Percentiles rank a stretch among this genome's conserved stretches.
phyloP scores from a whole-genome alignment of 768 basidiomycete genomes.

The Rhodotorula graminis region DNA sequence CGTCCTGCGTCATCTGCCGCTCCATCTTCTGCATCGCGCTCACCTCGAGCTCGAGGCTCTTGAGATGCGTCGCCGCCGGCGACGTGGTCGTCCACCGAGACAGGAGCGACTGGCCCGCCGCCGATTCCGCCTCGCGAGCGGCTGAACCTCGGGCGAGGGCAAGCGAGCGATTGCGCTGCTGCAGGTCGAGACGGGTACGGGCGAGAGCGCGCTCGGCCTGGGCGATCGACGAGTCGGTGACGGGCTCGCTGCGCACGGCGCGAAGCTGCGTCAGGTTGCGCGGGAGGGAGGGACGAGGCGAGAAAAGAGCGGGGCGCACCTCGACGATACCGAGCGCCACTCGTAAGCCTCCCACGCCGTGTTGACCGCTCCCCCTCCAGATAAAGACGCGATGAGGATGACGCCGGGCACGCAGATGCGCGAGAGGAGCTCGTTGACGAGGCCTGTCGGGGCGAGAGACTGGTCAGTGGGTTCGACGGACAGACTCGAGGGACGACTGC shows the following conservation, averaged over 20 bases:
- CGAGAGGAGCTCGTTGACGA: conserved; percentile 40
- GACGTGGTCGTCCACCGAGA: conserved; percentile 21
- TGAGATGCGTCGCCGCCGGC: conserved; percentile 27
- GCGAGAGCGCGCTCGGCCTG: conserved; percentile 38
- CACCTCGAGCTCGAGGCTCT: conserved; percentile 39
- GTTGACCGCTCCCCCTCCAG: conserved; percentile 43
- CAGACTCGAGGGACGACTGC: too few species aligned
- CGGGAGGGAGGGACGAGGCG: background rate
- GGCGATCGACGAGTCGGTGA: conserved; percentile 39
- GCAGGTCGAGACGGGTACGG: conserved; percentile 39
- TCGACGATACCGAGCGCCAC: conserved; percentile 38
- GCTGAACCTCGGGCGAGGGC: conserved; percentile 26
- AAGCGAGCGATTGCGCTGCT: conserved; percentile 31
- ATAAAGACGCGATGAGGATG: conserved; percentile 41
- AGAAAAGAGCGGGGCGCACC: conserved; percentile 7
- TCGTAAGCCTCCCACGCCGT: conserved; percentile 44
- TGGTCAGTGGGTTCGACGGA: background rate
- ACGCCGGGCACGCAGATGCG: conserved; percentile 43
- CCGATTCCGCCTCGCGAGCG: conserved; percentile 27
- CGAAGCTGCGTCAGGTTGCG: background rate
- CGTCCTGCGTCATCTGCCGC: conserved; percentile 39
- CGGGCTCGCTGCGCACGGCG: conserved; percentile 16
- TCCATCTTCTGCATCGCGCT: conserved; percentile 39
- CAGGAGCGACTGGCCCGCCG: conserved; percentile 25
- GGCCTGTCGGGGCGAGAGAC: conserved; percentile 3